Evolutionary conservation across 495 filamentous ascomycete species (phyloP).

Genomic region (Penicillium nucicola): DNA sequence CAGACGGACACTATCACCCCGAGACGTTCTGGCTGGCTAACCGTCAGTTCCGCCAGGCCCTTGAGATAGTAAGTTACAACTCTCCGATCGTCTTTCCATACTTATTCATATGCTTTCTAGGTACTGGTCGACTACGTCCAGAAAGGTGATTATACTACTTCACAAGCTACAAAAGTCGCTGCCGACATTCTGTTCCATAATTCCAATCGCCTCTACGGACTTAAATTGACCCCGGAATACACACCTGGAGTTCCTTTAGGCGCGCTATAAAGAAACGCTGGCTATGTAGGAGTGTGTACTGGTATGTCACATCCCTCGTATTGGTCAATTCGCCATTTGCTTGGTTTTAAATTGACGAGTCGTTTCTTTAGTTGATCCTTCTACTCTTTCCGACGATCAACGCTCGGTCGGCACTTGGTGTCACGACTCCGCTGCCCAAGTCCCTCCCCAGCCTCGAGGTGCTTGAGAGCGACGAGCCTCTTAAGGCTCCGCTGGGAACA

Average conservation of each 20-base stretch:
- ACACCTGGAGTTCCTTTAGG: not conserved
- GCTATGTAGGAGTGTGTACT: conserved; percentile 56
- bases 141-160: conserved; percentile 50
- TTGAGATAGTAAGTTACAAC: conserved; percentile 52
- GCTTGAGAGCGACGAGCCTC: conserved; percentile 17
- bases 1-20: conserved; percentile 79
- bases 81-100: too few relatives aligned
- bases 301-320: conserved; percentile 18
- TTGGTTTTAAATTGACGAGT: too few relatives aligned
- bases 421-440: conserved; percentile 39
- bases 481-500: conserved; percentile 41
- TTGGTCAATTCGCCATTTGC: too few relatives aligned
- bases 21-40: conserved; percentile 81
- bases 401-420: conserved; percentile 26
- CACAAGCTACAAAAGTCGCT: conserved; percentile 58
- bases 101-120: conserved; percentile 23
- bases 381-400: conserved; percentile 20
- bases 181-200: conserved; percentile 67
- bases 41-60: conserved; percentile 70
- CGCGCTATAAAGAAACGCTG: conserved; percentile 22
- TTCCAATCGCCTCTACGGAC: conserved; percentile 62
- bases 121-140: conserved; percentile 62
- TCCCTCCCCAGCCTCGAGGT: conserved; percentile 29
- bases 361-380: conserved; percentile 25
- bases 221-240: conserved; percentile 29